Evolutionary conservation across 2,329 filamentous ascomycete genomes (phyloP).

Genomic region (Paramyrothecium roridum): DNA sequence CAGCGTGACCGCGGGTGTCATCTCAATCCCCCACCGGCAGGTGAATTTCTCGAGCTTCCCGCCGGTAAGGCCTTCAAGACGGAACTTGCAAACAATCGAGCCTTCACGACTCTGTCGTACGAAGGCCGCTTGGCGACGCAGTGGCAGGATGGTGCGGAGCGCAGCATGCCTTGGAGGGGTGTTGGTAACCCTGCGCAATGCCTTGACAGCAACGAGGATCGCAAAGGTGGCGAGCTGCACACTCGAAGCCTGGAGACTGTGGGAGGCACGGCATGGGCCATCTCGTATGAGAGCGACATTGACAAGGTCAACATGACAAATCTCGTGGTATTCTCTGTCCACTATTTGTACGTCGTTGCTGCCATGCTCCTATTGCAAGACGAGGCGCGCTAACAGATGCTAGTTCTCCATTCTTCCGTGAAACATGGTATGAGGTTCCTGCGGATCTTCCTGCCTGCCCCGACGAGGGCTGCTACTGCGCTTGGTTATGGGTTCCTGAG

Average conservation of each 20-base stretch:
- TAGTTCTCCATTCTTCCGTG: slow-evolving; percentile 24
- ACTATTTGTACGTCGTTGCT: slow-evolving; percentile 32
- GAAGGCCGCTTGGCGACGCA: slow-evolving; percentile 30
- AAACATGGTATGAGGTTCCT: slow-evolving; percentile 23
- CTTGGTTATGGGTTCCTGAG: slow-evolving; percentile 26
- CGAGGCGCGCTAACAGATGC: neutral
- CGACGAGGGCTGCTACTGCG: slow-evolving; percentile 23
- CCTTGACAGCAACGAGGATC: slow-evolving; percentile 23
- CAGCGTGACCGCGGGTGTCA: slow-evolving; percentile 46
- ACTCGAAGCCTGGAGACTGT: slow-evolving; percentile 38
- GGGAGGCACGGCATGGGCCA: slow-evolving; percentile 46
- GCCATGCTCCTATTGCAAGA: neutral
- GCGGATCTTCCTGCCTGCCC: slow-evolving; percentile 21
- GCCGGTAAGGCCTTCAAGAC: slow-evolving; percentile 45
- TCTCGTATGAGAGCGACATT: slow-evolving; percentile 46
- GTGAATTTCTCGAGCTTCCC: slow-evolving; percentile 38
- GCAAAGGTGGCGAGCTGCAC: slow-evolving; percentile 43
- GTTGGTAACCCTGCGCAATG: slow-evolving; percentile 21
- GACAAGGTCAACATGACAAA: slow-evolving; percentile 45
- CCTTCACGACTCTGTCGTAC: slow-evolving; percentile 43
- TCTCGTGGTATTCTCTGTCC: slow-evolving; percentile 46
- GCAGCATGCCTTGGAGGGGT: slow-evolving; percentile 42
- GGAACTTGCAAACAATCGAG: slow-evolving; percentile 48
- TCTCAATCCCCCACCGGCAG: slow-evolving; percentile 25
- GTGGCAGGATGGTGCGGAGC: slow-evolving; percentile 45